phyloP scores from a whole-genome alignment of 495 filamentous ascomycete genomes.

The Annulohypoxylon maeteangense region DNA sequence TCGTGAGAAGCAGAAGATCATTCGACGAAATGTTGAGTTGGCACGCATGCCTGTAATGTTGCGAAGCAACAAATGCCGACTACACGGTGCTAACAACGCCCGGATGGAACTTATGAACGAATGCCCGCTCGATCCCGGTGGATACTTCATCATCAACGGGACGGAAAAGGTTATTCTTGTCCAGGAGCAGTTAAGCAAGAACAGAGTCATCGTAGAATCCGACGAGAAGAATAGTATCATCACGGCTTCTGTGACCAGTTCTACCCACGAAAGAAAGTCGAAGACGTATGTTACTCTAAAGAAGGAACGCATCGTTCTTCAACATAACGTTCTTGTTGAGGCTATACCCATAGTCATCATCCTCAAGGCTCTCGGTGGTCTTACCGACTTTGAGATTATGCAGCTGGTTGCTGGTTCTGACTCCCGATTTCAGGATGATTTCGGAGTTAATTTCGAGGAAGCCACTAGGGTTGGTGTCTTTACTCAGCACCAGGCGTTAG shows the following conservation, averaged over 20 bases:
- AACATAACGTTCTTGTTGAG: constrained; percentile 92
- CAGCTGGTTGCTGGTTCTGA: constrained; percentile 87
- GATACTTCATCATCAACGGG: constrained; percentile 89
- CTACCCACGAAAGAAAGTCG: constrained; percentile 94
- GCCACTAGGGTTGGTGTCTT: constrained; percentile 80
- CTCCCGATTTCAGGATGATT: constrained; percentile 88
- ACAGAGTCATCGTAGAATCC: constrained; percentile 95
- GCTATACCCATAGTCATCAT: constrained; percentile 91
- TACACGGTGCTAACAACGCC: constrained; percentile 79
- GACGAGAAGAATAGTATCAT: constrained; percentile 89
- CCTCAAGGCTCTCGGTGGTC: constrained; percentile 92
- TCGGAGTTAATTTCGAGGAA: constrained; percentile 94
- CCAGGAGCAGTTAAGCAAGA: constrained; percentile 98
- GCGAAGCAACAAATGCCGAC: constrained; percentile 88
- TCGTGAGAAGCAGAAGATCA: constrained; percentile 75
- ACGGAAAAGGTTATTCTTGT: constrained; percentile 98
- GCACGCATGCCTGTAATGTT: constrained; percentile 97
- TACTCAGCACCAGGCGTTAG: constrained; percentile 93
- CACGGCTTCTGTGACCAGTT: constrained; percentile 98
- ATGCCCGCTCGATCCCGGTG: constrained; percentile 94
- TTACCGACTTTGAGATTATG: constrained; percentile 93
- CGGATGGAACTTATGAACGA: constrained; percentile 91
- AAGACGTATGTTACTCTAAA: constrained; percentile 95
- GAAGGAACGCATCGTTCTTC: constrained; percentile 87
- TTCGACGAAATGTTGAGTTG: constrained; percentile 76